Evolutionary conservation across 371 early-diverging fungal genomes (phyloP).

Genomic region (Zychaea mexicana): DNA sequence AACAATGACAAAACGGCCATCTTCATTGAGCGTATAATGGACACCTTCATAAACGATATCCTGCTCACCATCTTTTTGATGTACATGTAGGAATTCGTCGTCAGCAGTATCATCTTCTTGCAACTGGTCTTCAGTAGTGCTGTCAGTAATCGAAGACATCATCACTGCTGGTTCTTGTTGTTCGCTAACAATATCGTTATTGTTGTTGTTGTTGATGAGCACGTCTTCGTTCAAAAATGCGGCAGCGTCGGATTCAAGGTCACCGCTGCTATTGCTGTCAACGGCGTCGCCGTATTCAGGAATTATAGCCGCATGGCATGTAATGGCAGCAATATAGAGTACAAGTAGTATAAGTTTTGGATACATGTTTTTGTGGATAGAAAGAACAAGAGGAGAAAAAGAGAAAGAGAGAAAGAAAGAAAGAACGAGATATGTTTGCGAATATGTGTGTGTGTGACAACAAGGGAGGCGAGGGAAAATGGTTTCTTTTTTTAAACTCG

Average conservation of each 20-base stretch:
- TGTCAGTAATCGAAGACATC: too few relatives aligned
- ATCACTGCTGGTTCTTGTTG: too few relatives aligned
- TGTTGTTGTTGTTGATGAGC: not conserved
- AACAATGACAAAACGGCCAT: not conserved
- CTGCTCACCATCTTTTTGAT: not conserved
- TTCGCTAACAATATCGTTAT: too few relatives aligned
- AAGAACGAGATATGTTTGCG: too few relatives aligned
- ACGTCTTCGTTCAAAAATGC: conserved; percentile 1
- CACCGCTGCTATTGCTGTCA: not conserved
- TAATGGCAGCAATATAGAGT: not conserved
- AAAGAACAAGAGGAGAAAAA: not conserved
- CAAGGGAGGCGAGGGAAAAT: not conserved
- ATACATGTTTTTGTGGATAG: not conserved
- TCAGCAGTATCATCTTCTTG: not conserved
- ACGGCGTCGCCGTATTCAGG: not conserved
- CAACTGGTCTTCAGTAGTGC: not conserved
- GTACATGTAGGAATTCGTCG: not conserved
- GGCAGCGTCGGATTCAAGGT: not conserved
- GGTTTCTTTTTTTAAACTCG: not conserved
- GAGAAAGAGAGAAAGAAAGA: too few relatives aligned
- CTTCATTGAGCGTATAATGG: not conserved
- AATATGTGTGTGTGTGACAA: not conserved
- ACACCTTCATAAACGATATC: not conserved
- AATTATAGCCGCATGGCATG: conserved; percentile 2
- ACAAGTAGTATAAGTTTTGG: not conserved